Evolutionary conservation across 352 stramenopile species (phyloP).

Genomic region (Globisporangium rhizosaccharum): DNA sequence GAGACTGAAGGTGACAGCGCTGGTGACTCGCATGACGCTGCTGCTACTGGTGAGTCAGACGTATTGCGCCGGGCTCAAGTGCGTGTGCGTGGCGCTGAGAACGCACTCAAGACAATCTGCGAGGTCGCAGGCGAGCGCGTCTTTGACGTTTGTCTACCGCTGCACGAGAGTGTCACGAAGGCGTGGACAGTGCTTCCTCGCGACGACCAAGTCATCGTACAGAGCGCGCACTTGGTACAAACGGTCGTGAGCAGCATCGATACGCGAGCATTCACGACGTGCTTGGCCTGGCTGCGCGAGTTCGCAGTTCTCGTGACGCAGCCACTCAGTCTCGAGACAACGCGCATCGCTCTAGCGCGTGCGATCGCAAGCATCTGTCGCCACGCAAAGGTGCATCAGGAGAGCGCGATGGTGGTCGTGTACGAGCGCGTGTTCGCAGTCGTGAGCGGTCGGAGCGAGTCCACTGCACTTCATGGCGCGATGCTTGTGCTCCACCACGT

Average conservation of each 20-base stretch:
- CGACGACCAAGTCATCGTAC: conserved; percentile 34
- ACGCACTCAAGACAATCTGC: conserved; percentile 35
- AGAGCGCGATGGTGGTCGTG: conserved; percentile 42
- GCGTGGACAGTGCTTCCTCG: conserved; percentile 22
- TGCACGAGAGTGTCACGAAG: conserved; percentile 32
- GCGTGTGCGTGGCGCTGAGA: conserved; percentile 38
- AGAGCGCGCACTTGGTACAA: conserved; percentile 43
- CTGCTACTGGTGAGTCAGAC: conserved; percentile 3
- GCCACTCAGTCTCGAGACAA: conserved; percentile 19
- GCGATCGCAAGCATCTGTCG: conserved; percentile 47
- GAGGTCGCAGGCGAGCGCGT: conserved; percentile 21
- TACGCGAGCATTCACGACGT: conserved; percentile 18
- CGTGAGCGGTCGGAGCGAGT: conserved; percentile 10
- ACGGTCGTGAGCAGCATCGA: conserved; percentile 33
- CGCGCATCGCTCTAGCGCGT: conserved; percentile 27
- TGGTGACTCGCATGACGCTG: conserved; percentile 5
- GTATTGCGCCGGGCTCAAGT: conserved; percentile 27
- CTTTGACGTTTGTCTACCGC: conserved; percentile 26
- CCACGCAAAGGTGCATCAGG: conserved; percentile 17
- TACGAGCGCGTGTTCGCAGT: conserved; percentile 43
- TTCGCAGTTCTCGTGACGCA: conserved; percentile 25
- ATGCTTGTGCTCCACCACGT: conserved; percentile 59
- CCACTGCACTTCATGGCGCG: conserved; percentile 24
- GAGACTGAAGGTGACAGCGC: background rate
- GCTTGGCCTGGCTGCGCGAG: conserved; percentile 39